Evolutionary conservation across 352 stramenopile genomes (phyloP), one percentile per base, ranked within the genome.

Genomic region (Thalassiosira pacifica): DNA sequence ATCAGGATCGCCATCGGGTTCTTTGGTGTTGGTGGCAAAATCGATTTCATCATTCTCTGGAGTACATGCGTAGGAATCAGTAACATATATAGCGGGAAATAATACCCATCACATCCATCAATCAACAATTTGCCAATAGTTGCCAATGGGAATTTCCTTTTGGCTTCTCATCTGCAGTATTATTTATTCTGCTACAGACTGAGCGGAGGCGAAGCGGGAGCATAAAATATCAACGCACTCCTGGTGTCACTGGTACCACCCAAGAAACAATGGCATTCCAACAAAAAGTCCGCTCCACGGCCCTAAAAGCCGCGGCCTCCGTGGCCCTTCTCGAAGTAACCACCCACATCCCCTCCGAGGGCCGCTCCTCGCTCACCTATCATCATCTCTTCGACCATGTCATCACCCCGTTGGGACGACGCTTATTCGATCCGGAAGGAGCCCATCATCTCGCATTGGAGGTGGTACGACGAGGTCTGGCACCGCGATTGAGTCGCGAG

Each of bases 391-490:
- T 85, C 19, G 92, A 95, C 70, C 13, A 82, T 10, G 24, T 88
- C 13, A 45, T 89, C 18, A 94, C 87, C 19, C 92, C 92, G 9
- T 31, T 92, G 11, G 74, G 93, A 31, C 67, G 90, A 76, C 59
- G 72, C 16, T 27, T 91, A 10, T 76, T 93, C 2, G 73, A 85
- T 79, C 85, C 89, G 11, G 92, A 95, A 87, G 57, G 70, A 32
- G 92, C 92, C 13, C 92, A 95, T 78, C 72, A 92, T 76, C 68
- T 93, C 24, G 89, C 89, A 19, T 67, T 95, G 19, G 48, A 90
- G 55, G 79, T 88, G 29, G 83, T 90, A 0, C 34, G 76, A 18
- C 6, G 53, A 0, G 70, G 83, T 32, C 79, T 84, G 48, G 86
- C 84, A 18, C 91, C 89, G 10, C 83, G 60, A 9, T 73, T 88